A percentile compares a stretch with the other conserved stretches of the same genome.
These are phyloP conservation scores for Claviceps sp. DNA, from an alignment of 2,329 filamentous ascomycete genomes.

Conservation along the genomic window DNA sequence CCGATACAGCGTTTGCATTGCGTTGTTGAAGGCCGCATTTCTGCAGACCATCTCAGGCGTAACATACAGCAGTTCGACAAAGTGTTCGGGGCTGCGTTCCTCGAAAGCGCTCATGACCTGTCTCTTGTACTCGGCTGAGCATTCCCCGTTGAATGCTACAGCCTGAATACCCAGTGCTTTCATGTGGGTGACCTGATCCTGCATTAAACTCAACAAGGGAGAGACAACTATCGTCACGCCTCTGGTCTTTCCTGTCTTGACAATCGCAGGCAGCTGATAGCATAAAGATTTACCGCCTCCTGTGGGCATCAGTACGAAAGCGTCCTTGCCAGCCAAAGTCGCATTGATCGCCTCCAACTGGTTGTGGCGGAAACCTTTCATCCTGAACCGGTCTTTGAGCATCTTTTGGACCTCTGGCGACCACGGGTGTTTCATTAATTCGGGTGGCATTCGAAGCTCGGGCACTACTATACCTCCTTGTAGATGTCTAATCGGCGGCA, in stretches of 20 bases:
- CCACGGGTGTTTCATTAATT: constrained; percentile 61
- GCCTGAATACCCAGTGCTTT: constrained; percentile 64
- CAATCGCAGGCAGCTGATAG: constrained; percentile 84
- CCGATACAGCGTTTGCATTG: constrained; percentile 53
- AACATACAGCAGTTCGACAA: constrained; percentile 80
- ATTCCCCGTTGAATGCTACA: constrained; percentile 69
- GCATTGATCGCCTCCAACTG: constrained; percentile 95
- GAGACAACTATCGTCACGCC: constrained; percentile 94
- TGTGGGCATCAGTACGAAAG: constrained; percentile 95
- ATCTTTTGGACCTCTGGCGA: constrained; percentile 70
- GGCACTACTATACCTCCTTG: constrained; percentile 13
- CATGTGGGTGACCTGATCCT: constrained; percentile 86
- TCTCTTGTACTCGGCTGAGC: constrained; percentile 45
- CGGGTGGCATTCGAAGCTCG: constrained; percentile 28
- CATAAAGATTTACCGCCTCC: constrained; percentile 94
- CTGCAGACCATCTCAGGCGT: constrained; percentile 95
- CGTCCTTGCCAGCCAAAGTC: constrained; percentile 74
- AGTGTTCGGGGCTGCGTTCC: constrained; percentile 54
- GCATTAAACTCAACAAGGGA: constrained; percentile 88
- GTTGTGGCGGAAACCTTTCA: constrained; percentile 78
- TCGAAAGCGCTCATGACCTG: constrained; percentile 53
- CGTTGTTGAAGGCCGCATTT: constrained; percentile 53
- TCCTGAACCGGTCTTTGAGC: constrained; percentile 71
- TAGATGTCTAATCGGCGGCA: constrained; percentile 16
- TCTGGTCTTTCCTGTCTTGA: constrained; percentile 64